phyloP scores from a whole-genome alignment of 140 eudicot genomes.

The Stevia rebaudiana region DNA sequence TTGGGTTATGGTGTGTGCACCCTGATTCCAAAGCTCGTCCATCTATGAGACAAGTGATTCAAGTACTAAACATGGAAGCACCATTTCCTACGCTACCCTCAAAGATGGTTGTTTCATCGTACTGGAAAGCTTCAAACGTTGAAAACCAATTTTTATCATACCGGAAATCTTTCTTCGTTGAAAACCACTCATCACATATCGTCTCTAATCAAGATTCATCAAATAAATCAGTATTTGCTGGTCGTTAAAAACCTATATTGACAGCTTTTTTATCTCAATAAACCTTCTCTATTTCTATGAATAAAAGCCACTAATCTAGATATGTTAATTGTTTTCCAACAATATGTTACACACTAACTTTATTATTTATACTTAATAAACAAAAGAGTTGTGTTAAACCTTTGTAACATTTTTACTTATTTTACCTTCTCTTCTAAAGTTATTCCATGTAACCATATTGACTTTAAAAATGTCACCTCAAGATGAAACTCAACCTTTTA shows the following conservation, averaged over 20 bases:
- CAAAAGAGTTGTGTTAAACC: too few relatives aligned
- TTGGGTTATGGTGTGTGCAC: slow-evolving; percentile 29
- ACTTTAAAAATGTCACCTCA: too few relatives aligned
- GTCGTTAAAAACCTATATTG: not conserved
- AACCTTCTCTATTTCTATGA: too few relatives aligned
- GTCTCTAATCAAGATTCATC: not conserved
- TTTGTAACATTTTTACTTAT: too few relatives aligned
- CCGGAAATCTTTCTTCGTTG: not conserved
- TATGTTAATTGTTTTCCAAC: too few relatives aligned
- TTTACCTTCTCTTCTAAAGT: too few relatives aligned
- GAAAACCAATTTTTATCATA: not conserved
- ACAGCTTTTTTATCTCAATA: not conserved
- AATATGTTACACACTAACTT: too few relatives aligned
- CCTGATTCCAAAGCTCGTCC: slow-evolving; percentile 26
- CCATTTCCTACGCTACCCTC: slow-evolving; percentile 18
- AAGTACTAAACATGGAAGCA: slow-evolving; percentile 11
- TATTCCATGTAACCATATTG: too few relatives aligned
- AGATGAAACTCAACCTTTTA: too few relatives aligned
- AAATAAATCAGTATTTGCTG: not conserved
- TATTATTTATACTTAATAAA: too few relatives aligned
- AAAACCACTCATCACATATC: not conserved
- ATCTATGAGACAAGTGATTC: slow-evolving; percentile 23
- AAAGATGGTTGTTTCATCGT: not conserved
- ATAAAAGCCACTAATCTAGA: too few relatives aligned
- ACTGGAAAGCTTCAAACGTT: not conserved